Base-by-base conservation (phyloP, 2,329 filamentous ascomycete species). In the Madurella fahalii region DNA sequence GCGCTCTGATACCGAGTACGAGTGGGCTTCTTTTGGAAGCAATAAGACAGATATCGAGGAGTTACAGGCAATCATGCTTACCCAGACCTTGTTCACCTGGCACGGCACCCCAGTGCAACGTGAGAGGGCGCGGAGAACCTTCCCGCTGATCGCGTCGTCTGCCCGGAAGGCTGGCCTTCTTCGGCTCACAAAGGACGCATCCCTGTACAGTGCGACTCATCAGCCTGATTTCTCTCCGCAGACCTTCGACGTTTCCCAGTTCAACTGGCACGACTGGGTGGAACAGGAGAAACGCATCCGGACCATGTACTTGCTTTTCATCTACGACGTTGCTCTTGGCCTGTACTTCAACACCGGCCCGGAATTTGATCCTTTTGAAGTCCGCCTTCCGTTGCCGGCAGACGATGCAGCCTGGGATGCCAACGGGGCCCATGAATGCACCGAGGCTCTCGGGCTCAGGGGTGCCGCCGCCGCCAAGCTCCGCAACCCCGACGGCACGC, bases 351-450 rank as follows among this genome's bases (percentile, higher is more conserved):
- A 90, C 67, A 71, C 73, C n/a, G 69, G 77, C 9, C 79, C 85
- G 13, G 75, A 81, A 43, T 81, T 90, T 41, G 82, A 89, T 55
- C 71, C 77, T 9, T 75, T 83, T 34, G 85, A 89, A 61, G 76
- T 90, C 48, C 75, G 77, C 31, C 68, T 90, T 39, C 85, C 86
- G n/a, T 72, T 91, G 5, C 87, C 87, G 9, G 79, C 81, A 13
- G 86, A 90, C 62, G 87, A 90, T 68, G 84, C 84, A 15, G 82
- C 84, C 2, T 90, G 87, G 86, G 86, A 90, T 61, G 86, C 87
- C 4, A 73, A 71, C 32, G 79, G 76, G 40, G 69, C 74, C 5
- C 68, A 77, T 15, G 79, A 83, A 39, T 90, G 86, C 65, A 83
- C 83, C 18, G 76, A 81, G 58, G 83, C 85, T 7, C 72, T 90